phyloP scores from a whole-genome alignment of 768 basidiomycete species.

The Hortiboletus flavorubellus region DNA sequence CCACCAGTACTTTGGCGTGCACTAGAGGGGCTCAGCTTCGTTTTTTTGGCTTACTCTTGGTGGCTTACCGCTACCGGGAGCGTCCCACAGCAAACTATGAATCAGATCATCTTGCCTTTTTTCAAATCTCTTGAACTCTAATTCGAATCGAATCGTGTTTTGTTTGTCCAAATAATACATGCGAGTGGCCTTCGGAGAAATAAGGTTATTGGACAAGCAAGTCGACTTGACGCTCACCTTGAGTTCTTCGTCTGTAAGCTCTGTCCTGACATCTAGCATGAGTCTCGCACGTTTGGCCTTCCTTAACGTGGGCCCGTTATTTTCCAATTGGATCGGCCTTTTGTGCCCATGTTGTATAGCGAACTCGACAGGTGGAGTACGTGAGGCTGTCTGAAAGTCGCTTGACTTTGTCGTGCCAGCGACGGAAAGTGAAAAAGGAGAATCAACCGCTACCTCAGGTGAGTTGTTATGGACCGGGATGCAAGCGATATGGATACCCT shows the following conservation, averaged over 20 bases:
- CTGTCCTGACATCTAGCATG: slow-evolving; percentile 69
- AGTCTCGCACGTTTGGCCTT: slow-evolving; percentile 54
- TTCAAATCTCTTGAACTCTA: slow-evolving; percentile 51
- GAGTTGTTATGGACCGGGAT: not conserved
- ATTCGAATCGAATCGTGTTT: slow-evolving; percentile 45
- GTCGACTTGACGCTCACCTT: slow-evolving; percentile 42
- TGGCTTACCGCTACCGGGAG: slow-evolving; percentile 58
- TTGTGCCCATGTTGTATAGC: not conserved
- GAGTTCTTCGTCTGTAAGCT: slow-evolving; percentile 79
- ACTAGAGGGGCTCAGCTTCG: slow-evolving; percentile 40
- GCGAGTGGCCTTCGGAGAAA: slow-evolving; percentile 48
- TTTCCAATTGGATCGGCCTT: not conserved
- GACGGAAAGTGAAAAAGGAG: slow-evolving; percentile 1
- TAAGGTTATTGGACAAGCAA: not conserved
- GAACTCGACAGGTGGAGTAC: slow-evolving; percentile 2
- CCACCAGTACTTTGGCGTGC: slow-evolving; percentile 57
- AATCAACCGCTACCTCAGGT: slow-evolving; percentile 2
- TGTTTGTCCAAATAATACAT: slow-evolving; percentile 67
- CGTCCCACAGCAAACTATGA: slow-evolving; percentile 64
- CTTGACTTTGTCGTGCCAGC: slow-evolving; percentile 3
- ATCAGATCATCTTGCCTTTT: slow-evolving; percentile 53
- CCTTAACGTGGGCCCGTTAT: slow-evolving; percentile 8
- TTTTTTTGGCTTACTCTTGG: not conserved
- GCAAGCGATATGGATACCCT: not conserved
- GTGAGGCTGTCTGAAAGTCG: slow-evolving; percentile 1